phyloP scores from a whole-genome alignment of 2,329 filamentous ascomycete species.

The Colletotrichum graminicola region DNA sequence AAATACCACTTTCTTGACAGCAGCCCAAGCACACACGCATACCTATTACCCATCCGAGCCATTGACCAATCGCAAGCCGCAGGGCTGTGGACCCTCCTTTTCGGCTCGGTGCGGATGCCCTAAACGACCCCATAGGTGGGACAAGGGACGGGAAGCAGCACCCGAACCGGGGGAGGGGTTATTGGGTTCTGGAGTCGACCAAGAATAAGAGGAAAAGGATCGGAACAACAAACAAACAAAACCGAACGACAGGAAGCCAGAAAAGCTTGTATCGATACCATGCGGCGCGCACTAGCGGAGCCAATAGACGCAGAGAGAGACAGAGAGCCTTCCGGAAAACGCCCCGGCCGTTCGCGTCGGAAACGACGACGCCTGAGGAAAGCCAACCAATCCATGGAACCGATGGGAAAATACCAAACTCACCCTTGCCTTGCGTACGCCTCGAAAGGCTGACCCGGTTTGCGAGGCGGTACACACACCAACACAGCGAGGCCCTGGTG shows the following conservation, averaged over 20 bases:
- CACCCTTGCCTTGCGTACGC: not conserved
- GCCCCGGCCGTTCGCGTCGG: not conserved
- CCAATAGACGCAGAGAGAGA: not conserved
- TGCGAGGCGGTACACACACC: not conserved
- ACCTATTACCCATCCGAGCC: conserved; percentile 18
- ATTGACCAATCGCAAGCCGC: conserved; percentile 32
- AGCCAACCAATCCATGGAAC: not conserved
- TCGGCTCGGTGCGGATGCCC: conserved; percentile 35
- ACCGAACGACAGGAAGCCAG: not conserved
- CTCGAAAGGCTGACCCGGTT: not conserved
- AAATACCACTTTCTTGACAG: not conserved
- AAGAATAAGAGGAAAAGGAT: not conserved
- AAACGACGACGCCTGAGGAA: not conserved
- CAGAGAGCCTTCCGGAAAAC: not conserved
- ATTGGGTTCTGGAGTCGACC: not conserved
- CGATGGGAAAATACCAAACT: not conserved
- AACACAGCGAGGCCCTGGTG: not conserved
- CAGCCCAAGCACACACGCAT: too few species aligned
- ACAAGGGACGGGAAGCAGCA: conserved; percentile 29
- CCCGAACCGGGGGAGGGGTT: not conserved
- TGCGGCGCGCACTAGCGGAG: not conserved
- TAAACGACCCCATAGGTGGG: conserved; percentile 12
- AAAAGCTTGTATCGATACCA: not conserved
- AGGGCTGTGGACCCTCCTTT: conserved; percentile 2
- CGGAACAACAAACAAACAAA: not conserved